phyloP scores from a whole-genome alignment of 2,329 filamentous ascomycete species.

The Apiospora aurea region DNA sequence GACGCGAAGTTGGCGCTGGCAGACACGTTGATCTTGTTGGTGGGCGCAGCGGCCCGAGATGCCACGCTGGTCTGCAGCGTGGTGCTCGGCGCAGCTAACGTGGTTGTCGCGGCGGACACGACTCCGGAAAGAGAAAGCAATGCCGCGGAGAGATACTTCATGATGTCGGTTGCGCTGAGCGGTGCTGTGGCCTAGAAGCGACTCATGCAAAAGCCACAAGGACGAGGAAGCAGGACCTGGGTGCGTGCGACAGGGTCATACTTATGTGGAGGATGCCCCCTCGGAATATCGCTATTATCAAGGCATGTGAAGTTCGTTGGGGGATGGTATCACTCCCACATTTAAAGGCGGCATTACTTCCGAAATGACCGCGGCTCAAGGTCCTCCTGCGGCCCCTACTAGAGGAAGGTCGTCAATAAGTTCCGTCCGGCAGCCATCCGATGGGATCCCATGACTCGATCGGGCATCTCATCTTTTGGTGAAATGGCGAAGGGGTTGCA shows the following conservation, averaged over 20 bases:
- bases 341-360: not conserved
- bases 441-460: not conserved
- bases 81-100: constrained; percentile 1
- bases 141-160: constrained; percentile 35
- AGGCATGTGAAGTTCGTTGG: not conserved
- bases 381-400: not conserved
- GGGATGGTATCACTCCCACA: not conserved
- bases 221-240: not conserved
- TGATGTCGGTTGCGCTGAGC: constrained; percentile 24
- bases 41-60: constrained; percentile 28
- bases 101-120: constrained; percentile 32
- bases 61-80: constrained; percentile 27
- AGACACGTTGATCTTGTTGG: constrained; percentile 25
- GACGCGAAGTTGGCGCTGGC: constrained; percentile 34
- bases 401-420: not conserved
- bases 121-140: constrained; percentile 34
- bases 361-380: not conserved
- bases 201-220: not conserved
- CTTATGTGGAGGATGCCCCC: not conserved
- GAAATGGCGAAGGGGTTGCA: not conserved
- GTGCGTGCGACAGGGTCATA: not conserved
- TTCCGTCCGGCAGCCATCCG: not conserved
- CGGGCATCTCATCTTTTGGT: not conserved
- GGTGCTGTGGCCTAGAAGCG: not conserved
- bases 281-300: not conserved